phyloP scores from a whole-genome alignment of 768 basidiomycete genomes.

The Hericium erinaceus region DNA sequence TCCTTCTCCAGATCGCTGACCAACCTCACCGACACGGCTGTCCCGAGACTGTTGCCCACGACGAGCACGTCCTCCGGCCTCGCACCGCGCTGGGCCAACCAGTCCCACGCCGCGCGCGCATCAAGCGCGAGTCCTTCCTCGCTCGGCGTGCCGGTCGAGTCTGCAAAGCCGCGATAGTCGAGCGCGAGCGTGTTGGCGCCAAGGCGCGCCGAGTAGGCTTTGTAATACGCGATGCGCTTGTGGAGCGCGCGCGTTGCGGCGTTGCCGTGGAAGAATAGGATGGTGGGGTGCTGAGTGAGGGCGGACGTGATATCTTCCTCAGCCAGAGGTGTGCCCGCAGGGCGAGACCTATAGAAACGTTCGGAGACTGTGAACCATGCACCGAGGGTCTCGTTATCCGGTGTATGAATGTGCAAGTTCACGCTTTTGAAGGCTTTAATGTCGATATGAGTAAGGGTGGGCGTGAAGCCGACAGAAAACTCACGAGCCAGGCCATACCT shows the following conservation, averaged over 20 bases:
- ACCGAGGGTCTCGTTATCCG: constrained; percentile 74
- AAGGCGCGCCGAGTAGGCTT: constrained; percentile 54
- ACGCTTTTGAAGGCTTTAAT: constrained; percentile 40
- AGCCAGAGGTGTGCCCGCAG: constrained; percentile 26
- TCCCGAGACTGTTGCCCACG: constrained; percentile 85
- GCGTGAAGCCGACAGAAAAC: constrained; percentile 15
- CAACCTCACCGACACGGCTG: constrained; percentile 52
- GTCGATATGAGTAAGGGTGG: not conserved
- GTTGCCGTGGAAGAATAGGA: constrained; percentile 94
- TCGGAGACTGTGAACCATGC: constrained; percentile 82
- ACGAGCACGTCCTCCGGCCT: constrained; percentile 53
- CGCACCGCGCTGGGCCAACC: constrained; percentile 54
- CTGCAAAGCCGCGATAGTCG: constrained; percentile 90
- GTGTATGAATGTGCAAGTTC: constrained; percentile 60
- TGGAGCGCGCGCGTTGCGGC: constrained; percentile 66
- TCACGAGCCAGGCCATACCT: constrained; percentile 75
- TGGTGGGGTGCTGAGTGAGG: constrained; percentile 50
- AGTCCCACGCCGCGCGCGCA: constrained; percentile 74
- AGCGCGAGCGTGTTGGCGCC: constrained; percentile 71
- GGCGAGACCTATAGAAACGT: constrained; percentile 41
- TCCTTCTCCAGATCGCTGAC: constrained; percentile 31
- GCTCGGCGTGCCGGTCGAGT: constrained; percentile 72
- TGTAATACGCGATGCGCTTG: constrained; percentile 62
- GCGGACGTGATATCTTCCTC: constrained; percentile 42
- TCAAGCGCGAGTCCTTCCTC: constrained; percentile 67